These are phyloP conservation scores for Xylaria sp. DNA, from an alignment of 495 filamentous ascomycete species.

Conservation along the genomic window DNA sequence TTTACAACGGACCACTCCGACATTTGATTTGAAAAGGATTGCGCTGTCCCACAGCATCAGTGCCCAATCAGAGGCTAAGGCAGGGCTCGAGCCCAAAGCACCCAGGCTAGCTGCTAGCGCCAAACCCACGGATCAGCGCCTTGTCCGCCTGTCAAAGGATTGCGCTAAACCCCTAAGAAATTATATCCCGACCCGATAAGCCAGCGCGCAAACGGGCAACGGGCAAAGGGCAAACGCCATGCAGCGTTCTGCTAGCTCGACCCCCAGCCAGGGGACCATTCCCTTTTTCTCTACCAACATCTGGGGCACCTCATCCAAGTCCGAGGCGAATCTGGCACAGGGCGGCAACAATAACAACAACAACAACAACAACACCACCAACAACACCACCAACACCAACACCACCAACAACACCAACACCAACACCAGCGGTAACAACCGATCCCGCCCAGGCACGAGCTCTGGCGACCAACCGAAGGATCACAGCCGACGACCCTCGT, in stretches of 20 bases:
- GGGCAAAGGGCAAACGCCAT: conserved; percentile 42
- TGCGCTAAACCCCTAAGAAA: conserved; percentile 22
- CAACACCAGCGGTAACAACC: conserved; percentile 34
- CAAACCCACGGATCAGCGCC: conserved; percentile 12
- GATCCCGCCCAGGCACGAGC: conserved; percentile 51
- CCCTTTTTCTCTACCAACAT: conserved; percentile 53
- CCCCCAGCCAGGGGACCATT: conserved; percentile 47
- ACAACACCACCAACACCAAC: conserved; percentile 22
- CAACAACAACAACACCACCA: conserved; percentile 23
- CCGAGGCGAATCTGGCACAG: conserved; percentile 13
- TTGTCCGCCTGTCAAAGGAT: conserved; percentile 20
- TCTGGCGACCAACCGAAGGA: conserved; percentile 52
- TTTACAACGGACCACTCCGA: background rate
- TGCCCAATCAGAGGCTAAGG: conserved; percentile 11
- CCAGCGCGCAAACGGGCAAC: background rate
- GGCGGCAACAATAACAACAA: conserved; percentile 13
- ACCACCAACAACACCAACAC: conserved; percentile 24
- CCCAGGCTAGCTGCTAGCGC: background rate
- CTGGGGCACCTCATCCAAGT: conserved; percentile 40
- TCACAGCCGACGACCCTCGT: conserved; percentile 50
- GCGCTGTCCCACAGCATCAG: conserved; percentile 1
- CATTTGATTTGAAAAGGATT: conserved; percentile 2
- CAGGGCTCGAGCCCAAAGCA: background rate
- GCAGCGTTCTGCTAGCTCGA: conserved; percentile 48
- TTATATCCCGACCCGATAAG: conserved; percentile 19